Evolutionary conservation across 2,329 filamentous ascomycete genomes (phyloP).

Genomic region (Botrytis byssoidea): DNA sequence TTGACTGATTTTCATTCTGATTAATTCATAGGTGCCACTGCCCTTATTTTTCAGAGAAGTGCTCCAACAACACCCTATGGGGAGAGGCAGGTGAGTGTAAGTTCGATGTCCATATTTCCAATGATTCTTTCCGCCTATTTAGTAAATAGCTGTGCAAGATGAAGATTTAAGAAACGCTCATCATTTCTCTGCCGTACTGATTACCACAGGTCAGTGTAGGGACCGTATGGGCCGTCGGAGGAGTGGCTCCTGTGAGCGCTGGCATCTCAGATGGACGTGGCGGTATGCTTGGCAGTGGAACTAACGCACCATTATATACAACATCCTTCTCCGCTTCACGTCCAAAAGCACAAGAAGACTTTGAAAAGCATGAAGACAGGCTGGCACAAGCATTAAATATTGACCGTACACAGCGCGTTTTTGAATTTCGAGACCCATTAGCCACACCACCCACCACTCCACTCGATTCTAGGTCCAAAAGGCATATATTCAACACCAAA

Average conservation of each 20-base stretch:
- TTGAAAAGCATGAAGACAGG: conserved; percentile 68
- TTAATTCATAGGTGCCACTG: conserved; percentile 32
- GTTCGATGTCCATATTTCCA: neutral
- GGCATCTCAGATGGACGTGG: conserved; percentile 63
- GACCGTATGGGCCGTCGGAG: conserved; percentile 75
- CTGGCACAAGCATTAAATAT: conserved; percentile 81
- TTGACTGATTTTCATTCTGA: conserved; percentile 15
- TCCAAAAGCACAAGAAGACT: conserved; percentile 55
- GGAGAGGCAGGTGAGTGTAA: conserved; percentile 36
- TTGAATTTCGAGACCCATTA: conserved; percentile 50
- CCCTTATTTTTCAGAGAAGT: conserved; percentile 37
- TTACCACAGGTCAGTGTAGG: conserved; percentile 58
- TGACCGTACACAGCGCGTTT: conserved; percentile 64
- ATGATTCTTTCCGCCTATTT: neutral
- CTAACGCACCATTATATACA: conserved; percentile 65
- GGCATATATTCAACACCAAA: conserved; percentile 19
- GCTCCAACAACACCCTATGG: conserved; percentile 28
- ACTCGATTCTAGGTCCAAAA: conserved; percentile 31
- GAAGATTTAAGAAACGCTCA: too few species aligned
- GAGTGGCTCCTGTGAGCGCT: conserved; percentile 56
- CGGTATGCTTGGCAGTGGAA: conserved; percentile 64
- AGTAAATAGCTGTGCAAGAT: neutral
- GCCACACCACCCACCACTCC: conserved; percentile 32
- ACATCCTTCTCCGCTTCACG: conserved; percentile 48
- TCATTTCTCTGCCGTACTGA: conserved; percentile 21